Evolutionary conservation across 352 stramenopile species (phyloP).

Genomic region (Pythium rishiriense): DNA sequence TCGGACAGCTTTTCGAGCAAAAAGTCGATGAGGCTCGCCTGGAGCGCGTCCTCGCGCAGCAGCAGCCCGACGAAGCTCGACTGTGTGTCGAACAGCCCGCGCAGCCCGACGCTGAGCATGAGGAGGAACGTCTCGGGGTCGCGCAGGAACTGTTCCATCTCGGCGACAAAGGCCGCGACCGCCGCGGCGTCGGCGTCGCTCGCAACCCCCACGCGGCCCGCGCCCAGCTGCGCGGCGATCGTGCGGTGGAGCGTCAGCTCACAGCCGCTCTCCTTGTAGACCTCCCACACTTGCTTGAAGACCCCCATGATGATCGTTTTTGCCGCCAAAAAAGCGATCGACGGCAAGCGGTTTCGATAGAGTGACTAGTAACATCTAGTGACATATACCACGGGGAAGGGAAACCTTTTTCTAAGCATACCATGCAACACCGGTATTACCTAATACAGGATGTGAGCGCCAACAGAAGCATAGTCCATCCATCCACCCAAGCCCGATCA

Average conservation of each 20-base stretch:
- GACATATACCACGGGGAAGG: slow-evolving; percentile 14
- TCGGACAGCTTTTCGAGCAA: slow-evolving; percentile 61
- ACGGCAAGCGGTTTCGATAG: not conserved
- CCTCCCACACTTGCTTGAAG: slow-evolving; percentile 42
- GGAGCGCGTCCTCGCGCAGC: slow-evolving; percentile 49
- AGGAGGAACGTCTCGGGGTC: slow-evolving; percentile 43
- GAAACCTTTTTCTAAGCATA: no score
- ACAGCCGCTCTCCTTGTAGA: slow-evolving; percentile 49
- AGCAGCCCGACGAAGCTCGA: slow-evolving; percentile 60
- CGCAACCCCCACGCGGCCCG: slow-evolving; percentile 7
- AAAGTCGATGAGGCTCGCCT: slow-evolving; percentile 44
- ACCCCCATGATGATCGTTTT: slow-evolving; percentile 28
- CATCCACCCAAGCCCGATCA: no score
- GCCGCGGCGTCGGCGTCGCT: slow-evolving; percentile 24
- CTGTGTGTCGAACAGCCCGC: slow-evolving; percentile 42
- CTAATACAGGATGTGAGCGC: no score
- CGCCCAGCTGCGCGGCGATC: slow-evolving; percentile 32
- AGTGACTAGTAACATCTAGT: slow-evolving; percentile 13
- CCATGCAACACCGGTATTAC: no score
- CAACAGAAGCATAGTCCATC: no score
- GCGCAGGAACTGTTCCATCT: slow-evolving; percentile 40
- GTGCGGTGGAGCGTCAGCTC: slow-evolving; percentile 38
- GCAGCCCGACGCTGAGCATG: slow-evolving; percentile 48
- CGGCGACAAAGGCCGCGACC: slow-evolving; percentile 33
- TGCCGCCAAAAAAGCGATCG: slow-evolving; percentile 7